A percentile compares a stretch with the other conserved stretches of the same genome.
These are phyloP conservation scores for Candida yuanshanica DNA, from an alignment of 805 yeast species.

Conservation along the genomic window DNA sequence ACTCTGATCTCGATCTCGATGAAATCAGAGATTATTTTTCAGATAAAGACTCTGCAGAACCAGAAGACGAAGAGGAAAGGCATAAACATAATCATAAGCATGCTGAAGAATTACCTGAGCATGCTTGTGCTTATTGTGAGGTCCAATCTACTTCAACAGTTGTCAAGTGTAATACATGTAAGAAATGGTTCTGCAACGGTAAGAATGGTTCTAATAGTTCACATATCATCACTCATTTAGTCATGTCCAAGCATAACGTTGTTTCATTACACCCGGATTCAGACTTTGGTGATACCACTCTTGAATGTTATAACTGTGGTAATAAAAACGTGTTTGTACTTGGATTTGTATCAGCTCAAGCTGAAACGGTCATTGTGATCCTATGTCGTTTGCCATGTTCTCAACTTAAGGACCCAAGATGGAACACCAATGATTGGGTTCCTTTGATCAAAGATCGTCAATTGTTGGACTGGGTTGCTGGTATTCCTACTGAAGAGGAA, in stretches of 20 bases:
- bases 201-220: conserved; percentile 54
- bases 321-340: conserved; percentile 69
- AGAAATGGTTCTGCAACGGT: conserved; percentile 88
- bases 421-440: conserved; percentile 90
- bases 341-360: conserved; percentile 84
- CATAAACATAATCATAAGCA: conserved; percentile 3
- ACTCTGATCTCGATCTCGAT: conserved; percentile 12
- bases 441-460: conserved; percentile 75
- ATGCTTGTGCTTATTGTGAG: conserved; percentile 69
- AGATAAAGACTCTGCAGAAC: conserved; percentile 11
- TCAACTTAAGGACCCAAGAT: conserved; percentile 62
- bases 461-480: conserved; percentile 77
- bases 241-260: conserved; percentile 67
- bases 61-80: conserved; percentile 4
- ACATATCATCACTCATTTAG: conserved; percentile 83
- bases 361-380: conserved; percentile 80
- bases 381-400: conserved; percentile 88
- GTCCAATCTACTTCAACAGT: conserved; percentile 58
- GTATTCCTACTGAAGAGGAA: conserved; percentile 62
- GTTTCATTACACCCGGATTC: conserved; percentile 75
- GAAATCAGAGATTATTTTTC: conserved; percentile 15
- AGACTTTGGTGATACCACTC: conserved; percentile 77
- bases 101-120: conserved; percentile 25
- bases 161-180: conserved; percentile 69
- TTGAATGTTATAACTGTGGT: conserved; percentile 92